Base-by-base conservation (phyloP, 2,329 filamentous ascomycete species). In the Fusarium irregulare region DNA sequence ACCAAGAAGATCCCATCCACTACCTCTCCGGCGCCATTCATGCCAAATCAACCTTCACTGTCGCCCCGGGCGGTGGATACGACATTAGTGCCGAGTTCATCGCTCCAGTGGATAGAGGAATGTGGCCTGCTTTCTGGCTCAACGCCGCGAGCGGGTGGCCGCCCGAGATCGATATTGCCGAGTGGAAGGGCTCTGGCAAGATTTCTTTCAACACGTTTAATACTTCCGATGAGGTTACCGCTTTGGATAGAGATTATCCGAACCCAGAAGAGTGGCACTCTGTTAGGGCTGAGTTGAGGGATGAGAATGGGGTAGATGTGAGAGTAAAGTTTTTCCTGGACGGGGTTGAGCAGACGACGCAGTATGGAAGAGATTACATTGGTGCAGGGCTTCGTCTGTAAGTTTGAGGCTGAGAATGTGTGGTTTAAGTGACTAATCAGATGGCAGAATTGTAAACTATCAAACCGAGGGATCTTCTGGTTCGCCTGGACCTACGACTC, bases 191-290 rank as follows among this genome's bases (percentile, higher is more conserved):
- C 11, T 56, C 41, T 12, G 68, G 68, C 2, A 71, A 71, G 51
- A 71, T 71, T 12, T 71, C 68, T 2, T 71, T 71, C 30, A 71
- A 71, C 41, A 71, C 68, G 2, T 71, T 71, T 30, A 71, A 71
- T 20, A 71, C 68, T 2, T 71, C 68, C 0, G 14, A 30, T 13
- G 68, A 71, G 10, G 68, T 71, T 1, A 42, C 68, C 1, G 55
- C 68, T 2, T 37, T 71, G 3, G 64, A 71, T 21, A 34, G 65
- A 4, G 51, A 68, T 49, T 71, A 71, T 23, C 68, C 59, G 0
- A 46, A 68, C 14, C 68, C 68, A 11, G 30, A 20, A 20, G 28
- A 65, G 34, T 71, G 68, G 68, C 68, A 71, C 20, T 68, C 64
- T 32, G 68, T 71, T 10, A 48, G 68, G 30, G 68, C 68, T 30